Evolutionary conservation across 495 filamentous ascomycete species (phyloP).

Genomic region (Coniosporium apollinis): DNA sequence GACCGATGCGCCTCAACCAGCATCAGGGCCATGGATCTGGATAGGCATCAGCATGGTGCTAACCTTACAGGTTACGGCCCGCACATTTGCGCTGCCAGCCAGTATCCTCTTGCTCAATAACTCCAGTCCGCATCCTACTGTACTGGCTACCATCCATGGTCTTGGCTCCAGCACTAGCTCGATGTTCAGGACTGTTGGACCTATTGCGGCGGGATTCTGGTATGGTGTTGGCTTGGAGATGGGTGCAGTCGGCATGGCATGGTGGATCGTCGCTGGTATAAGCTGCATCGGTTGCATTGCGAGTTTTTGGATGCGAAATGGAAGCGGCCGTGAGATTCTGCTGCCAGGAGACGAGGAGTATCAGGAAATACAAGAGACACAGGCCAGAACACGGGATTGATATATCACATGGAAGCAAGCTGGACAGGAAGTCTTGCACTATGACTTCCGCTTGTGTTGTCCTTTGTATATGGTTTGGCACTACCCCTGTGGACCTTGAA

Average conservation of each 20-base stretch:
- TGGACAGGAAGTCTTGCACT: too few relatives aligned
- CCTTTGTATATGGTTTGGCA: too few relatives aligned
- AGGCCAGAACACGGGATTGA: too few relatives aligned
- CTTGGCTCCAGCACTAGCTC: conserved; percentile 15
- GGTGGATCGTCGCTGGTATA: conserved; percentile 14
- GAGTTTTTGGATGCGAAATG: conserved; percentile 18
- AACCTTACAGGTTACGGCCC: conserved; percentile 15
- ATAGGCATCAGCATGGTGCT: conserved; percentile 15
- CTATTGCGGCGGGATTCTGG: conserved; percentile 17
- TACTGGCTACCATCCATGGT: conserved; percentile 19
- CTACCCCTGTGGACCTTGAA: too few relatives aligned
- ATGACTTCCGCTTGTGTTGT: too few relatives aligned
- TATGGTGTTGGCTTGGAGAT: conserved; percentile 17
- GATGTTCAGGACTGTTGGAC: conserved; percentile 16
- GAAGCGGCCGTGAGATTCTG: conserved; percentile 19
- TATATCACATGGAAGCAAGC: too few relatives aligned
- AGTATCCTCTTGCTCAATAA: conserved; percentile 20
- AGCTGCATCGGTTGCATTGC: conserved; percentile 14
- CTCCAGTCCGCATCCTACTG: conserved; percentile 16
- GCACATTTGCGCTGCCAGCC: conserved; percentile 18
- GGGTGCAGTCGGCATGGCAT: conserved; percentile 16
- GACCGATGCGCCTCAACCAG: conserved; percentile 8
- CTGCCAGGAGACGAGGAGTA: conserved; percentile 14
- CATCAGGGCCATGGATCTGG: conserved; percentile 15
- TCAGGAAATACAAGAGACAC: too few relatives aligned